Evolutionary conservation across 441 rosid species (phyloP).

Genomic region (Populus hybrid): DNA sequence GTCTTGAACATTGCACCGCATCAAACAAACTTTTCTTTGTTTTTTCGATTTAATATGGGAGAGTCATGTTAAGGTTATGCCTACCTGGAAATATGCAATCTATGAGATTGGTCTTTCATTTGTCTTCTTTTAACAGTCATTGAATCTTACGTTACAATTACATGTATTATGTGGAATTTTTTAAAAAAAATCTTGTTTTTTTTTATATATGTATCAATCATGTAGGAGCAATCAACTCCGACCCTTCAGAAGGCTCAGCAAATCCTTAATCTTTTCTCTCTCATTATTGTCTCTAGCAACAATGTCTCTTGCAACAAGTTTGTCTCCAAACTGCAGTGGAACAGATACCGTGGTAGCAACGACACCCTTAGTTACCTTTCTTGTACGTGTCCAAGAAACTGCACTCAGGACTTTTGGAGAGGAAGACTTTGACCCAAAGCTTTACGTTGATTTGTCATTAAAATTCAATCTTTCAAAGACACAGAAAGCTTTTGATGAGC

Average conservation of each 20-base stretch:
- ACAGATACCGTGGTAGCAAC: slow-evolving; percentile 39
- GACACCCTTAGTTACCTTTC: slow-evolving; percentile 46
- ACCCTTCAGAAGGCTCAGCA: neutral
- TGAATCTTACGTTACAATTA: too few relatives aligned
- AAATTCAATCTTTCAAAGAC: slow-evolving; percentile 39
- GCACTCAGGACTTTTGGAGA: slow-evolving; percentile 45
- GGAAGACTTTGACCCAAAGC: slow-evolving; percentile 55
- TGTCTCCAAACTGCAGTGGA: slow-evolving; percentile 20
- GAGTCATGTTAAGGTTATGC: too few relatives aligned
- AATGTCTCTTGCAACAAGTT: slow-evolving; percentile 16
- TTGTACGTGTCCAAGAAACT: slow-evolving; percentile 55
- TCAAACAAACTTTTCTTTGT: too few relatives aligned
- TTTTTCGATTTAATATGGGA: too few relatives aligned
- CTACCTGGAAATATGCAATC: too few relatives aligned
- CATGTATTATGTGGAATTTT: neutral
- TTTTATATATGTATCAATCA: too few relatives aligned
- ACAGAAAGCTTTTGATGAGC: slow-evolving; percentile 45
- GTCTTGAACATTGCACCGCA: too few relatives aligned
- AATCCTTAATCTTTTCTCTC: neutral
- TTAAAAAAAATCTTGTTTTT: neutral
- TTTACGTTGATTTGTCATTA: slow-evolving; percentile 62
- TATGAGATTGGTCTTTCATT: too few relatives aligned
- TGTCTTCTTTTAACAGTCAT: too few relatives aligned
- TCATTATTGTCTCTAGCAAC: neutral
- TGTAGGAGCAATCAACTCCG: neutral